These are phyloP conservation scores for Trametes cubensis DNA, from an alignment of 768 basidiomycete genomes.

Conservation along the genomic window DNA sequence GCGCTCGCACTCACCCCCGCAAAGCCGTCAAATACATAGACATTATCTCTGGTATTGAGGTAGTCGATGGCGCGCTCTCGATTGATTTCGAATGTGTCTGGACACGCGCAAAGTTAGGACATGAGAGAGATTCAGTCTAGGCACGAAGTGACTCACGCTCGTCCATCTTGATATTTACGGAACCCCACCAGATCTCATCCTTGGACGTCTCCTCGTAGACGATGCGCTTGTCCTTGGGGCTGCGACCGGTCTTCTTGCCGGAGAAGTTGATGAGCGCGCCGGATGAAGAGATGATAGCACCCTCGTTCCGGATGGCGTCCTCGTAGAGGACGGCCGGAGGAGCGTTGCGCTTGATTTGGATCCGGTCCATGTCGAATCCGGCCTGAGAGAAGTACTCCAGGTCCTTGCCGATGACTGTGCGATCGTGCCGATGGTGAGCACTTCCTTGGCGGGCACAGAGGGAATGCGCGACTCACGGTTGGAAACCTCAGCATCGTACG, in stretches of 20 bases:
- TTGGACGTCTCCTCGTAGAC: constrained; percentile 96
- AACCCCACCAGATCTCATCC: constrained; percentile 99
- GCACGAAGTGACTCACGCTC: constrained; percentile 62
- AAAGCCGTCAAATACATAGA: constrained; percentile 96
- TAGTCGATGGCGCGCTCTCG: constrained; percentile 99
- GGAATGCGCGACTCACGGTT: constrained; percentile 49
- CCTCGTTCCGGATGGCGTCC: constrained; percentile 97
- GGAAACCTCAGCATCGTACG: constrained; percentile 63
- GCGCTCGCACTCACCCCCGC: constrained; percentile 65
- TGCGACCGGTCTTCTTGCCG: constrained; percentile 97
- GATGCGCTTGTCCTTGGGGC: constrained; percentile 99
- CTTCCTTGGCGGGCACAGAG: not conserved
- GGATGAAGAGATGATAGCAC: constrained; percentile 94
- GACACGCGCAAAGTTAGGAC: constrained; percentile 9
- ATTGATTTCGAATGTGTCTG: constrained; percentile 98
- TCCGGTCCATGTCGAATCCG: constrained; percentile 98
- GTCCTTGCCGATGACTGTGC: constrained; percentile 85
- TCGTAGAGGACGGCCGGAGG: constrained; percentile 91
- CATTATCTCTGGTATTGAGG: constrained; percentile 96
- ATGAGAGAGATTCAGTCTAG: too few species aligned
- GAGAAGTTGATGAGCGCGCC: constrained; percentile 99
- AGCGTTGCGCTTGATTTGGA: constrained; percentile 94
- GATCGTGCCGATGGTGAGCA: constrained; percentile 19
- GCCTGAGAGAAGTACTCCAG: constrained; percentile 98
- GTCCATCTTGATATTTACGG: constrained; percentile 99